phyloP scores from a whole-genome alignment of 257 asterid genomes.

The Solanum ahanhuiri region DNA sequence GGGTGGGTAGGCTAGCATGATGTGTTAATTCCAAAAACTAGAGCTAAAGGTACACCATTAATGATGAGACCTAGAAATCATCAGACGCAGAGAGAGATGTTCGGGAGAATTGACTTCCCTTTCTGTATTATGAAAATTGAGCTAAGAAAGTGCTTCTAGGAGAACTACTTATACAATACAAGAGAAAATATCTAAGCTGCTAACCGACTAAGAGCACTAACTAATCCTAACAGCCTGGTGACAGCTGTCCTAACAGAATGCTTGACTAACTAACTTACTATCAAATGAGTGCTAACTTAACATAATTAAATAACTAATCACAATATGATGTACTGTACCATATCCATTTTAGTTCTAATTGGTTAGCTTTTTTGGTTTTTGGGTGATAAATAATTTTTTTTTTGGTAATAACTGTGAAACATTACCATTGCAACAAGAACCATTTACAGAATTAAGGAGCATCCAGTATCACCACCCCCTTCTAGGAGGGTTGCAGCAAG shows the following conservation, averaged over 20 bases:
- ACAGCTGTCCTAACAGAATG: background rate
- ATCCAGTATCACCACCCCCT: background rate
- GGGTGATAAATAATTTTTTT: background rate
- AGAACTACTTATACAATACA: background rate
- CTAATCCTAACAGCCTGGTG: background rate
- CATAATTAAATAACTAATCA: background rate
- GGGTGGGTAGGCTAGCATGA: background rate
- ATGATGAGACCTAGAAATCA: background rate
- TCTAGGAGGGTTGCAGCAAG: background rate
- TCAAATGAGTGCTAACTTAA: background rate
- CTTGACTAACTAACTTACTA: background rate
- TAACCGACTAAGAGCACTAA: background rate
- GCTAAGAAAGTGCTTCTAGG: background rate
- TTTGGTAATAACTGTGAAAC: background rate
- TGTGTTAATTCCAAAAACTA: background rate
- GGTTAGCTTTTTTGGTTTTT: background rate
- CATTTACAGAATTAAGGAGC: background rate
- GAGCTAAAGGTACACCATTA: background rate
- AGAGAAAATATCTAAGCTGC: background rate
- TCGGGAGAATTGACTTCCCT: background rate
- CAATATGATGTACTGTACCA: background rate
- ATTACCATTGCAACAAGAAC: background rate
- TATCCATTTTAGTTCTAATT: background rate
- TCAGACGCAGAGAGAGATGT: background rate
- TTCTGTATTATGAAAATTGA: background rate